phyloP scores from a whole-genome alignment of 2,329 filamentous ascomycete genomes.

The Biscogniauxia sp. region DNA sequence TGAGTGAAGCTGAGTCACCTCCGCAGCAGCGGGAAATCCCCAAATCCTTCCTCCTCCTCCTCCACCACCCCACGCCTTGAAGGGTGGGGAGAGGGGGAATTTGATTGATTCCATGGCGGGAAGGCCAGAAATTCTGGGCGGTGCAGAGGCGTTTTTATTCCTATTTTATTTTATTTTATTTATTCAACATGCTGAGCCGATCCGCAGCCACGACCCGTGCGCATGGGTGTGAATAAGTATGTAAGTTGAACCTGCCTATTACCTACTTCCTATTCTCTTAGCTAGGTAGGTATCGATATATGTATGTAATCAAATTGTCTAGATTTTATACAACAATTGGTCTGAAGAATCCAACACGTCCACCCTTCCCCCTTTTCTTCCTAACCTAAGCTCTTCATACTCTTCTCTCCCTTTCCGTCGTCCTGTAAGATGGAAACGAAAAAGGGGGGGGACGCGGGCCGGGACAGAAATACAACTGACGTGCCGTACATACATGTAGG shows the following conservation, averaged over 20 bases:
- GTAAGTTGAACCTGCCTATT: no score
- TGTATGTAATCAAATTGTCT: no score
- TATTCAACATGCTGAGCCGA: not conserved
- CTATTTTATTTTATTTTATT: no score
- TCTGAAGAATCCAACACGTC: not conserved
- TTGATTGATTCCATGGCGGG: not conserved
- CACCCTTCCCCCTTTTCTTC: no score
- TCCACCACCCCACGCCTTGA: not conserved
- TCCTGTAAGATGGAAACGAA: no score
- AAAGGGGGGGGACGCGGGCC: no score
- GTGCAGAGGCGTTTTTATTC: not conserved
- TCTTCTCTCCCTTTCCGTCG: no score
- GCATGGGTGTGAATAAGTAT: not conserved
- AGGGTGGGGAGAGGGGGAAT: not conserved
- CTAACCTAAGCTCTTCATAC: no score
- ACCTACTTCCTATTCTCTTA: no score
- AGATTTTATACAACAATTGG: not conserved
- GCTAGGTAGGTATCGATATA: no score
- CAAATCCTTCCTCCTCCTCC: not conserved
- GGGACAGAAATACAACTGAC: no score
- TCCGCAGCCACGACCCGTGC: not conserved
- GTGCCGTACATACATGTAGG: no score
- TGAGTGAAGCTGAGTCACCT: not conserved
- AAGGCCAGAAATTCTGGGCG: not conserved
- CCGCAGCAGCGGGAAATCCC: not conserved